These are phyloP conservation scores for Saccharomycopsis schoenii DNA, from an alignment of 805 yeast genomes.

Conservation along the genomic window DNA sequence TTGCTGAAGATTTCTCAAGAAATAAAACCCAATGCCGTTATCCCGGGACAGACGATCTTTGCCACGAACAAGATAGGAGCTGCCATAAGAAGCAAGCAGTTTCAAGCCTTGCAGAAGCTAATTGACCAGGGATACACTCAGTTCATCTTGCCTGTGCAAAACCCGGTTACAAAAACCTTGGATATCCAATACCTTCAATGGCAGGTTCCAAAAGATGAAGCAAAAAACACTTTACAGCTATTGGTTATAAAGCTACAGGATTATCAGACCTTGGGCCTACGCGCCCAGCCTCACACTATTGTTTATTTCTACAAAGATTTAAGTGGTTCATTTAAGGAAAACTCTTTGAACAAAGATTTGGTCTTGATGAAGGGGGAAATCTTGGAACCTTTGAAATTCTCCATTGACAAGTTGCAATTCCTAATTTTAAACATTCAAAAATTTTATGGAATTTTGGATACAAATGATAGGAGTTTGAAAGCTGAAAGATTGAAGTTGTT, in stretches of 20 bases:
- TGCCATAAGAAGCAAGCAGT: conserved; percentile 4
- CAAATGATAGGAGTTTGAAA: background rate
- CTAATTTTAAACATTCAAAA: conserved; percentile 16
- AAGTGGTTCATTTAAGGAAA: background rate
- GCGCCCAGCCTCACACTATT: conserved; percentile 14
- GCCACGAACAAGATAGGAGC: conserved; percentile 2
- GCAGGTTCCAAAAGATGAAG: conserved; percentile 8
- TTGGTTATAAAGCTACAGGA: conserved; percentile 11
- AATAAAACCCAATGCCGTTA: background rate
- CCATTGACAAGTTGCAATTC: conserved; percentile 8
- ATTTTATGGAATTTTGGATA: conserved; percentile 17
- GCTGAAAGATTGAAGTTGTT: conserved; percentile 12
- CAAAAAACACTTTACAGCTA: conserved; percentile 4
- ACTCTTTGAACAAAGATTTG: conserved; percentile 8
- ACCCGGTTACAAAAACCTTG: conserved; percentile 9
- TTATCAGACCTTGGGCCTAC: conserved; percentile 8
- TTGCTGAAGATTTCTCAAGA: conserved; percentile 4
- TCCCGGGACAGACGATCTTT: background rate
- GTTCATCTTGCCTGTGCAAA: conserved; percentile 14
- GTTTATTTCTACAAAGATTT: conserved; percentile 15
- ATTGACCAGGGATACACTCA: conserved; percentile 1
- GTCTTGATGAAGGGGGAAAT: conserved; percentile 18
- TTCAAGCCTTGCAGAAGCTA: conserved; percentile 4
- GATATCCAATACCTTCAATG: conserved; percentile 18
- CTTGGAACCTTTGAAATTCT: conserved; percentile 3